Conservation (phyloP, 1,284 basidiomycete species). For the Pholiota adiposa region DNA sequence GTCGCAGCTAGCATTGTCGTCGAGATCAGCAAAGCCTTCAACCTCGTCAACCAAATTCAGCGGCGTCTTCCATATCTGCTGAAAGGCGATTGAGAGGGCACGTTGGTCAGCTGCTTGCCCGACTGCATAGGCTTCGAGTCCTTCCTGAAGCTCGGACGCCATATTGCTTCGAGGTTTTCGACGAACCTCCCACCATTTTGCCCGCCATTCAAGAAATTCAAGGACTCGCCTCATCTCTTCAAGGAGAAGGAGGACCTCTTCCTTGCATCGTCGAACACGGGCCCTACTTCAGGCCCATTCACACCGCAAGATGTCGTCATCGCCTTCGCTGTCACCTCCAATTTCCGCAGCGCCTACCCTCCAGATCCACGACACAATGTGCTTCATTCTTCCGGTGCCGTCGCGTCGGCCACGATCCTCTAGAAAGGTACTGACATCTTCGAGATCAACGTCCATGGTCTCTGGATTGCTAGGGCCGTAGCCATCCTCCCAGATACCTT, state of each 20-base stretch:
- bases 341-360: too few relatives aligned
- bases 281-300: background rate
- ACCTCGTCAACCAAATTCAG: background rate
- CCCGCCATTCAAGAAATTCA: slow-evolving; percentile 6
- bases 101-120: background rate
- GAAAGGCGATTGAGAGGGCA: background rate
- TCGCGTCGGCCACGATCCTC: background rate
- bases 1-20: too few relatives aligned
- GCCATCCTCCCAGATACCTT: too few relatives aligned
- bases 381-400: background rate
- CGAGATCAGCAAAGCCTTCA: too few relatives aligned
- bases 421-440: background rate
- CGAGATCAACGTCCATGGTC: background rate
- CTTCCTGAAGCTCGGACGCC: background rate
- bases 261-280: background rate
- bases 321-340: too few relatives aligned
- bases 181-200: slow-evolving; percentile 3
- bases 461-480: background rate
- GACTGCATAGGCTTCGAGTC: background rate
- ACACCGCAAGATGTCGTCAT: background rate
- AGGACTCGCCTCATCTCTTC: slow-evolving; percentile 8
- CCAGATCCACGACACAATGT: too few relatives aligned
- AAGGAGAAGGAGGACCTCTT: slow-evolving; percentile 5
- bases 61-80: background rate
- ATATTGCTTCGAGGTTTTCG: background rate